These are phyloP conservation scores for Hyaloscypha hepaticicola DNA, from an alignment of 495 filamentous ascomycete species.

Conservation along the genomic window DNA sequence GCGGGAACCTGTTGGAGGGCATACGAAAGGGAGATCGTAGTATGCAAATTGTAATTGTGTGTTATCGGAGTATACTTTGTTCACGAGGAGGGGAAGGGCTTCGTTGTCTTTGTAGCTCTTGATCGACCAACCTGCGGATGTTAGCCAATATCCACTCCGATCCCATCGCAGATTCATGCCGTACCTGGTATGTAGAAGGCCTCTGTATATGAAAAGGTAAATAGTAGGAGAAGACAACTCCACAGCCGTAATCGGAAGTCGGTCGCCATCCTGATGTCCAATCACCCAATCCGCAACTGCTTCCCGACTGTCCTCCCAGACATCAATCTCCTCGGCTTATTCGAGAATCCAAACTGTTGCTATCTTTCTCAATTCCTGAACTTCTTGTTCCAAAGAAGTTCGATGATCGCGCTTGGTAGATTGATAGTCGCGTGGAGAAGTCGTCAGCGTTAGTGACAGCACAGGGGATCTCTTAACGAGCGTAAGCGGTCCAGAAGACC, in stretches of 20 bases:
- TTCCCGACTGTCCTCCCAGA: neutral
- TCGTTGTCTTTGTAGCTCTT: constrained; percentile 80
- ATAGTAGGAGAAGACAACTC: constrained; percentile 38
- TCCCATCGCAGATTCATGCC: constrained; percentile 20
- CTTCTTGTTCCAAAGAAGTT: neutral
- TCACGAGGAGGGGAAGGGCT: constrained; percentile 83
- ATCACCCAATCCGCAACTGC: neutral
- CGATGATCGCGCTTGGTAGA: neutral
- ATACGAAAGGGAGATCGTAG: constrained; percentile 90
- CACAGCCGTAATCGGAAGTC: constrained; percentile 35
- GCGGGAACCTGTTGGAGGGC: constrained; percentile 70
- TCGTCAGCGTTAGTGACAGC: neutral
- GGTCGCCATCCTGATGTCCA: constrained; percentile 28
- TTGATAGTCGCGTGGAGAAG: neutral
- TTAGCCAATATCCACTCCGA: neutral
- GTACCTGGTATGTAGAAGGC: constrained; percentile 82
- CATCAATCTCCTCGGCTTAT: neutral
- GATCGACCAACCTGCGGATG: constrained; percentile 65
- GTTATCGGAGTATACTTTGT: constrained; percentile 93
- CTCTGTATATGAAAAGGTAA: constrained; percentile 45
- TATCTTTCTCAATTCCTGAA: neutral
- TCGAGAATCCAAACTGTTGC: neutral
- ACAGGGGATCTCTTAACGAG: neutral
- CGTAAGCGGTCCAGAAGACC: neutral
- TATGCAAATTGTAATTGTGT: constrained; percentile 93